phyloP scores from a whole-genome alignment of 176 grass and related monocot species.

The Neostapfia colusana region DNA sequence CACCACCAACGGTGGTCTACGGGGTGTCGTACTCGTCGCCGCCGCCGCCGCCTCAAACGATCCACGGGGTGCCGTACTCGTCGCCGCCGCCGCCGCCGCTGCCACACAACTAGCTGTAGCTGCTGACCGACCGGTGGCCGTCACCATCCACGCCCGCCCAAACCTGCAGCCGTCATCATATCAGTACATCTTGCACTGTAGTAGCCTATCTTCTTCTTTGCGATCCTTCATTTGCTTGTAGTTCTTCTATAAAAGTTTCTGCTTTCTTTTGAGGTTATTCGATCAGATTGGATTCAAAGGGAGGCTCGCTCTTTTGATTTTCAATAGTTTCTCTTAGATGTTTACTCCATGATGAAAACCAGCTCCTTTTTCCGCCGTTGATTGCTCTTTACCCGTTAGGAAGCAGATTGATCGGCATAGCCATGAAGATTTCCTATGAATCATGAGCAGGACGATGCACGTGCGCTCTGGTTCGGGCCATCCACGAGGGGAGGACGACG shows the following conservation, averaged over 20 bases:
- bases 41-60: not conserved
- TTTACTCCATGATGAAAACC: not conserved
- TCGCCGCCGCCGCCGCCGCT: not conserved
- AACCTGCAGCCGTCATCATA: not conserved
- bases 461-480: not conserved
- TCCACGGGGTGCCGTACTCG: too few relatives aligned
- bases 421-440: not conserved
- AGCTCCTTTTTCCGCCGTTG: not conserved
- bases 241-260: not conserved
- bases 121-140: not conserved
- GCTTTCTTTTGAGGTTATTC: conserved; percentile 30
- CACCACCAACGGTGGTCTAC: conserved; percentile 38
- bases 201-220: not conserved
- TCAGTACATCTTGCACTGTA: conserved; percentile 51
- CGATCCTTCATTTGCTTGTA: not conserved
- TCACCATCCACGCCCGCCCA: conserved; percentile 30
- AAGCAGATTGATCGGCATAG: not conserved
- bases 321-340: not conserved
- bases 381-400: not conserved
- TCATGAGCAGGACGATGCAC: not conserved
- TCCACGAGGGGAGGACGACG: not conserved
- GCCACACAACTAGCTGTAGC: conserved; percentile 34
- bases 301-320: conserved; percentile 31
- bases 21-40: conserved; percentile 55
- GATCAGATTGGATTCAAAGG: conserved; percentile 50